These are phyloP conservation scores for Penicillium atrosanguineum DNA, from an alignment of 495 filamentous ascomycete species.

Conservation along the genomic window DNA sequence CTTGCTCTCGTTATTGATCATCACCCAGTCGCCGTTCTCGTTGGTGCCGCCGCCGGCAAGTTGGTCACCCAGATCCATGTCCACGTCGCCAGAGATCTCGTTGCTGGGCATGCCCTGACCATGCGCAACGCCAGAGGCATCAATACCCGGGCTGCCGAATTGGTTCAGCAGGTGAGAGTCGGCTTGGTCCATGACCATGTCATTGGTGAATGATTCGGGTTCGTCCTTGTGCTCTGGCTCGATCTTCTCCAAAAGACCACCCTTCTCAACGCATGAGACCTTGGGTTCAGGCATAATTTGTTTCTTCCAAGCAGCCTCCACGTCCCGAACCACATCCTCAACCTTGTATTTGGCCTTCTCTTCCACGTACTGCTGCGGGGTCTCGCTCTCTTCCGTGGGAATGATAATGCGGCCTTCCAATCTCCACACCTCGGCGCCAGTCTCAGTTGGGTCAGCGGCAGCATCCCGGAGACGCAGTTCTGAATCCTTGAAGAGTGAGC, in stretches of 20 bases:
- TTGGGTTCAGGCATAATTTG: slow-evolving; percentile 57
- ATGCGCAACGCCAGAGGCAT: slow-evolving; percentile 29
- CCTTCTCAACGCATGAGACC: slow-evolving; percentile 66
- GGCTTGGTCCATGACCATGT: slow-evolving; percentile 65
- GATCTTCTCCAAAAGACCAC: slow-evolving; percentile 64
- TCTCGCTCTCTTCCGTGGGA: slow-evolving; percentile 50
- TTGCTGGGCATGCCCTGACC: slow-evolving; percentile 23
- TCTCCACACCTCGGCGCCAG: slow-evolving; percentile 59
- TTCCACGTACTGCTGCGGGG: slow-evolving; percentile 34
- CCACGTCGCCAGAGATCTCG: slow-evolving; percentile 29
- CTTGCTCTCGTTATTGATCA: slow-evolving; percentile 52
- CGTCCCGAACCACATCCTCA: slow-evolving; percentile 58
- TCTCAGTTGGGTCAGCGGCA: slow-evolving; percentile 47
- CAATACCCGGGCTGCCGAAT: slow-evolving; percentile 54
- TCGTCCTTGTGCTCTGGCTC: slow-evolving; percentile 41
- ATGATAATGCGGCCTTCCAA: slow-evolving; percentile 57
- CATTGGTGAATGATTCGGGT: slow-evolving; percentile 43
- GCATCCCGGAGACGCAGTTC: slow-evolving; percentile 56
- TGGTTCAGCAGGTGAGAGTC: slow-evolving; percentile 60
- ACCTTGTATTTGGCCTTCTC: slow-evolving; percentile 52
- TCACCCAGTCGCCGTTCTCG: slow-evolving; percentile 58
- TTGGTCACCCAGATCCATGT: slow-evolving; percentile 44
- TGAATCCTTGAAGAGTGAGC: slow-evolving; percentile 59
- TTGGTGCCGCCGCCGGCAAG: slow-evolving; percentile 29
- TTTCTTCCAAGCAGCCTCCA: slow-evolving; percentile 56